A percentile compares a stretch with the other conserved stretches of the same genome.
Evolutionary conservation across 176 grass and related monocot genomes (phyloP).

Genomic region (Thinopyrum elongatum): DNA sequence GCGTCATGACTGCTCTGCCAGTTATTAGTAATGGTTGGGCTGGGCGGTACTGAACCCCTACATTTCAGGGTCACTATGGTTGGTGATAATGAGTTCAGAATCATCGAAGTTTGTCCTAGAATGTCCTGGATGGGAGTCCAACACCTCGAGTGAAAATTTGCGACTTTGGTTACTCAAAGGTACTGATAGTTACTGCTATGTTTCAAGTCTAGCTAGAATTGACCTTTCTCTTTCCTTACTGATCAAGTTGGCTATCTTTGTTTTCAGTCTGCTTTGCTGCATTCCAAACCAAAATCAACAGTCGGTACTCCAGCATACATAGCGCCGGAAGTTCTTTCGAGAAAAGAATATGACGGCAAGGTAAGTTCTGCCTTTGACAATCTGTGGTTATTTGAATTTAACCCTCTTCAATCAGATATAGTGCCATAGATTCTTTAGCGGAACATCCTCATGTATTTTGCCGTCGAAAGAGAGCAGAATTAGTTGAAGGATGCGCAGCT

Average conservation of each 20-base stretch:
- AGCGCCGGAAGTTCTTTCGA: constrained; percentile 87
- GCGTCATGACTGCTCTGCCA: background rate
- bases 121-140: constrained; percentile 71
- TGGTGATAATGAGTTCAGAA: constrained; percentile 16
- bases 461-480: too few relatives aligned
- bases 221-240: background rate
- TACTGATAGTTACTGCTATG: constrained; percentile 15
- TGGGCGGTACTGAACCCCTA: background rate
- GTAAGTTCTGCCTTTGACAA: constrained; percentile 2
- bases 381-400: constrained; percentile 2
- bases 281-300: constrained; percentile 92
- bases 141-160: constrained; percentile 92
- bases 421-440: too few relatives aligned
- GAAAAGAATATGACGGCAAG: constrained; percentile 97
- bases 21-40: background rate
- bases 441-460: too few relatives aligned
- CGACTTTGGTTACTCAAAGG: constrained; percentile 98
- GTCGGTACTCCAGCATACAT: constrained; percentile 99
- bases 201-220: background rate
- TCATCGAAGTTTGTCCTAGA: background rate
- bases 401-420: too few relatives aligned
- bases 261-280: constrained; percentile 87
- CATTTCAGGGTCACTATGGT: background rate
- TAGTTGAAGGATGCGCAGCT: too few relatives aligned
- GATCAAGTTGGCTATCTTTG: background rate